Evolutionary conservation across 2,329 filamentous ascomycete genomes (phyloP), one percentile per base, ranked within the genome.

Genomic region (Venturia carpophila): DNA sequence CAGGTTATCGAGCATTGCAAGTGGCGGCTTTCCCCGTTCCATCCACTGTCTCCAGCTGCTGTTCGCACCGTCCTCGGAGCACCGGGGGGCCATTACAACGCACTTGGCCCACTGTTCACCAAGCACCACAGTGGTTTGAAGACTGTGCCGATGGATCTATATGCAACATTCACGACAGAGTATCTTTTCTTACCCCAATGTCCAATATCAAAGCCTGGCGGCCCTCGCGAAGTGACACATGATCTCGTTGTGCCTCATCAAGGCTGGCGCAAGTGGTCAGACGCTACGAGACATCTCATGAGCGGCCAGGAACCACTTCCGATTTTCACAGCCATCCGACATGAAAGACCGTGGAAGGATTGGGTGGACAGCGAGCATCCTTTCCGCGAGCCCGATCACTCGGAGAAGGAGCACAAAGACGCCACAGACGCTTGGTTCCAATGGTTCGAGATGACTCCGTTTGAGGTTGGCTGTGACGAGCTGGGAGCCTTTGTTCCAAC

Each of bases 371-470:
- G 67, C 17, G 68, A 71, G 61, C 68, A 71, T 65, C 69, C 71
- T 24, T 72, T 72, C 67, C 67, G 70, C 27, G 68, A 72, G 13
- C 63, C 68, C 10, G 65, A 71, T 71, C 67, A 70, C 55, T 61
- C 65, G 19, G 58, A 68, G 17, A 67, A 68, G 19, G 70, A 72
- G 56, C 69, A 71, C 60, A 71, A 73, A 27, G 71, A 71, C 34
- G 73, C 71, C 39, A 65, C 70, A 60, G 74, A 76, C 68, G 69
- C 70, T 42, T 75, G 73, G 73, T 75, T 74, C 66, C 74, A 75
- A 61, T 75, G 73, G 71, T 74, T 71, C 65, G 72, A 74, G 65
- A 69, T 73, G 63, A 72, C 71, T 5, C 73, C 74, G 0, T 73
- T 74, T 65, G 73, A 75, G 66, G 67, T 75, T 42, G 72, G 73